A percentile compares a stretch with the other conserved stretches of the same genome.
phyloP scores from a whole-genome alignment of 805 yeast species.

The Hanseniaspora pseudoguilliermondii region DNA sequence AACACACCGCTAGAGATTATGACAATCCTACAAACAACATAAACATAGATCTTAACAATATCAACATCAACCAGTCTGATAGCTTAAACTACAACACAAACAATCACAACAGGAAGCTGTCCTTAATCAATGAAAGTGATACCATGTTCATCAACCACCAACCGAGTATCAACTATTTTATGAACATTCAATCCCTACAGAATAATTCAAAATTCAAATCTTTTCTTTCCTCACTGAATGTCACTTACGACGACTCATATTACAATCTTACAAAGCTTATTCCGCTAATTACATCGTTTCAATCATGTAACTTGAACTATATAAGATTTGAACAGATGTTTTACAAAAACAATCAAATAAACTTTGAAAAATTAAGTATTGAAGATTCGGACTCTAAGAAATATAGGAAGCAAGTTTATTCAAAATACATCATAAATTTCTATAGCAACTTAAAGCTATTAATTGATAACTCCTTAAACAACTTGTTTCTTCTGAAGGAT shows the following conservation, averaged over 20 bases:
- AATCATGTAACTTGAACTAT: background rate
- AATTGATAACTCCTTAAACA: background rate
- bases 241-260: background rate
- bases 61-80: background rate
- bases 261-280: background rate
- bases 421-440: background rate
- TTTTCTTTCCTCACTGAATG: slow-evolving; percentile 8
- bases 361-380: background rate
- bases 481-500: background rate
- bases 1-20: slow-evolving; percentile 3
- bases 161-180: background rate
- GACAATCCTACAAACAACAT: no score
- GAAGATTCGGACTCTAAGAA: background rate
- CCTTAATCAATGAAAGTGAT: background rate
- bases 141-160: slow-evolving; percentile 1
- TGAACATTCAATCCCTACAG: background rate
- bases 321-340: slow-evolving; percentile 10
- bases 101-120: background rate
- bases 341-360: background rate
- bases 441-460: background rate
- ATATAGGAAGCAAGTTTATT: background rate
- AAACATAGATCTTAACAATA: background rate
- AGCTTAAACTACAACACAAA: background rate
- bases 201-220: background rate
- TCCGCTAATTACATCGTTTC: background rate